Base-by-base conservation (phyloP, 768 basidiomycete genomes). In the Daedaleopsis nitida region DNA sequence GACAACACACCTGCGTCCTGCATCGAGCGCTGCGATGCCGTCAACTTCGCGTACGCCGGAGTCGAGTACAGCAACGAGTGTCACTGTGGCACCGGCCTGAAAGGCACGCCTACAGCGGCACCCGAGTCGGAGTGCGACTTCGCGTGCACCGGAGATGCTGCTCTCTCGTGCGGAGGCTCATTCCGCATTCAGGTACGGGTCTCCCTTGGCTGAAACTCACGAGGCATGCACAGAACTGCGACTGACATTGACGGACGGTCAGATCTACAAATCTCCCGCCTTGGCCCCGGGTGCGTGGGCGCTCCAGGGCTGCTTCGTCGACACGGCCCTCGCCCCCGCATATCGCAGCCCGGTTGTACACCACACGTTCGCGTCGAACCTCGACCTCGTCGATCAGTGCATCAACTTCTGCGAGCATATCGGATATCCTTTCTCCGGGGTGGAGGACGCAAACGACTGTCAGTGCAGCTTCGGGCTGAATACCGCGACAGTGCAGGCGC, bases 81-180 rank as follows among this genome's bases (percentile, higher is more conserved):
- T 38, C 62, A 63, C 52, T 63, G 62, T 53, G 58, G 62, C 17
- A 63, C 52, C 35, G 62, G 62, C 16, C 52, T 63, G 43, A 21
- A 49, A 48, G 57, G 14, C 51, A 19, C 56, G 27, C 66, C 61
- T 17, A 39, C 19, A 27, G 11, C 14, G 3, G 62, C 65, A 8
- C 65, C 68, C 19, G 52, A 43, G 19, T 16, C 57, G 13, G 64
- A 69, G 23, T 69, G 68, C 60, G 45, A 60, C 43, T 62, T 67
- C 54, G 52, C 66, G 19, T 69, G 68, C 59, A 19, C 65, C 3
- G 64, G 62, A 8, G 49, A 63, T 34, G 5, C 44, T 17, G 50
- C 35, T 5, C 27, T 62, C n/a, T 57, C 66, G 7, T 69, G 66
- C 54, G 68, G 66, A 21, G 68, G 64, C 3, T 37, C 53, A 10